These are phyloP conservation scores for Diplodia corticola DNA, from an alignment of 2,329 filamentous ascomycete species.

Conservation along the genomic window DNA sequence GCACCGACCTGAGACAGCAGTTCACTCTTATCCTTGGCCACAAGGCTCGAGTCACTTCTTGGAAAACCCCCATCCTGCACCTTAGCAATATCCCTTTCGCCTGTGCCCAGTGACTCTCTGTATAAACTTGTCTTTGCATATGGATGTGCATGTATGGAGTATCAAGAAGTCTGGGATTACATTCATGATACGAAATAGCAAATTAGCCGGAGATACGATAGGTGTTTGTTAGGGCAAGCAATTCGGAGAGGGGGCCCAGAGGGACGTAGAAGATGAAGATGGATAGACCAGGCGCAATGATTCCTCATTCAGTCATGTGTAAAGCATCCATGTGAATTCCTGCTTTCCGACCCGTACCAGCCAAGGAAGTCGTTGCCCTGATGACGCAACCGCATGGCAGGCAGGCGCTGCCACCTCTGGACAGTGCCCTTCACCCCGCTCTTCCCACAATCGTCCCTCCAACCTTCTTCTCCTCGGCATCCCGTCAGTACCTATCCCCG, in stretches of 20 bases:
- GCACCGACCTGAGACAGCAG: not conserved
- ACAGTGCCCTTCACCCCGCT: not conserved
- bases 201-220: too few species aligned
- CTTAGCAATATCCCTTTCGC: not conserved
- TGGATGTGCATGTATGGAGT: not conserved
- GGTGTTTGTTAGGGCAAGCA: too few species aligned
- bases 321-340: not conserved
- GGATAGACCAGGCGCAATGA: too few species aligned
- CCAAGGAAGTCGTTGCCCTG: not conserved
- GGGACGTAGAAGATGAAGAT: too few species aligned
- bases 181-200: too few species aligned
- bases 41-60: not conserved
- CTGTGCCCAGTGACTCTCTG: not conserved
- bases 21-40: not conserved
- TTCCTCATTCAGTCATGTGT: not conserved
- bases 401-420: too few species aligned
- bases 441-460: not conserved
- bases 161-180: too few species aligned
- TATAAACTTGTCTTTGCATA: not conserved
- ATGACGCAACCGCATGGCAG: not conserved
- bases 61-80: not conserved
- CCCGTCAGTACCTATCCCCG: not conserved
- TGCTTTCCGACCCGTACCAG: not conserved
- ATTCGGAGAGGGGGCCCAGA: too few species aligned
- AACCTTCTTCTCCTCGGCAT: not conserved